Percentiles rank a stretch among this genome's conserved stretches.
phyloP scores from a whole-genome alignment of 768 basidiomycete genomes.

The Fomitopsis pulvina region DNA sequence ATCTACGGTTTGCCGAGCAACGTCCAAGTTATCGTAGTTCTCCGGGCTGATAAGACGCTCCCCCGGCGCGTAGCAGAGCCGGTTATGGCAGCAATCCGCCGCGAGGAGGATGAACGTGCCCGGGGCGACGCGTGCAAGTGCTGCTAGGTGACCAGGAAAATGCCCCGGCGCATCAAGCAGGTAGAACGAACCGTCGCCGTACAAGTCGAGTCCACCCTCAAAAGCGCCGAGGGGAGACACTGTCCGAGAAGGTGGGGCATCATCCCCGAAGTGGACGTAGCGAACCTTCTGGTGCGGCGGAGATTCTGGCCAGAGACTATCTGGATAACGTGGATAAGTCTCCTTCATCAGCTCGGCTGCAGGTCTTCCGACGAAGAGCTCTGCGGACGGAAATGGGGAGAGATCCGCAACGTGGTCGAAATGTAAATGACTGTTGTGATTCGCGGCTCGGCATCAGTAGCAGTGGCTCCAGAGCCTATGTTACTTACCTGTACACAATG shows the following conservation, averaged over 20 bases:
- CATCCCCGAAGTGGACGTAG: conserved; percentile 1
- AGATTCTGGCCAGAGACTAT: conserved; percentile 16
- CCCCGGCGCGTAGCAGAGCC: conserved; percentile 1
- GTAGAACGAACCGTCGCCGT: conserved; percentile 51
- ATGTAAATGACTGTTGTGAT: conserved; percentile 34
- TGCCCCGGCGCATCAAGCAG: conserved; percentile 55
- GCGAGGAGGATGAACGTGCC: not conserved
- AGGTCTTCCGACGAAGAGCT: conserved; percentile 41
- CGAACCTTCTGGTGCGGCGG: conserved; percentile 9
- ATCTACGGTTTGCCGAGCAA: conserved; percentile 3
- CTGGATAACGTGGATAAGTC: conserved; percentile 37
- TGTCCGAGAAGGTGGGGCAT: not conserved
- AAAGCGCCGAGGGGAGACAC: conserved; percentile 39
- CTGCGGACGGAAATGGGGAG: conserved; percentile 36
- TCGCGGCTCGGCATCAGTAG: not conserved
- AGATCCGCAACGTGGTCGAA: conserved; percentile 48
- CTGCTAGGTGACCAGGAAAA: conserved; percentile 46
- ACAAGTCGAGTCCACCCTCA: conserved; percentile 37
- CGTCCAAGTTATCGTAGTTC: conserved; percentile 1
- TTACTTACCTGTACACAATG: conserved; percentile 2
- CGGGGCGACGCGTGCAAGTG: conserved; percentile 34
- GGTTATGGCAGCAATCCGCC: conserved; percentile 3
- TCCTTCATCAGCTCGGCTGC: conserved; percentile 28
- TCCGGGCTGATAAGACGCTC: conserved; percentile 2
- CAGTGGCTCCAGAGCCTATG: not conserved